These are phyloP conservation scores for Carex parvula DNA, from an alignment of 176 grass and related monocot species.

Conservation along the genomic window DNA sequence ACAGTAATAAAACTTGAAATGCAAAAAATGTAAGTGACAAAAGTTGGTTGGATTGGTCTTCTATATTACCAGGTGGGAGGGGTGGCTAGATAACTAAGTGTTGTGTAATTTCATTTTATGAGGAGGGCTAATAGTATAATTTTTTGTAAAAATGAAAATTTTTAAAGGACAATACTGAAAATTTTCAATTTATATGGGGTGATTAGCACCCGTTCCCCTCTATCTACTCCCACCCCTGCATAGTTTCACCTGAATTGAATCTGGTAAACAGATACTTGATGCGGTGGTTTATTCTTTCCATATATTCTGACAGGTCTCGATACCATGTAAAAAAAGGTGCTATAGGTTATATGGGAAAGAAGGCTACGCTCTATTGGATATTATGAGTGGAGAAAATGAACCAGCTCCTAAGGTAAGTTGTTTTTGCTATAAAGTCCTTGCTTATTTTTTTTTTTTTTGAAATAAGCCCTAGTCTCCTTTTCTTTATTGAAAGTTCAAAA, in stretches of 20 bases:
- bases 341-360: slow-evolving; percentile 92
- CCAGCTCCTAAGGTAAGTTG: slow-evolving; percentile 65
- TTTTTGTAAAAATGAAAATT: too few relatives aligned
- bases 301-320: slow-evolving; percentile 62
- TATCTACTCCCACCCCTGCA: not conserved
- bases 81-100: too few relatives aligned
- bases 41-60: not conserved
- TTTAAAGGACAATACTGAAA: too few relatives aligned
- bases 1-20: not conserved
- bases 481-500: not conserved
- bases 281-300: not conserved
- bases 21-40: not conserved
- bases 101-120: too few relatives aligned
- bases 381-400: slow-evolving; percentile 84
- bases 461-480: not conserved
- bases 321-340: slow-evolving; percentile 92
- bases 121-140: too few relatives aligned
- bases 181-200: too few relatives aligned
- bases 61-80: too few relatives aligned
- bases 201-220: too few relatives aligned
- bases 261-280: not conserved
- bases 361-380: slow-evolving; percentile 71
- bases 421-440: not conserved
- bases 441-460: slow-evolving; percentile 6
- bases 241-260: not conserved